Evolutionary conservation across 768 basidiomycete genomes (phyloP).

Genomic region (Suillus brevipes): DNA sequence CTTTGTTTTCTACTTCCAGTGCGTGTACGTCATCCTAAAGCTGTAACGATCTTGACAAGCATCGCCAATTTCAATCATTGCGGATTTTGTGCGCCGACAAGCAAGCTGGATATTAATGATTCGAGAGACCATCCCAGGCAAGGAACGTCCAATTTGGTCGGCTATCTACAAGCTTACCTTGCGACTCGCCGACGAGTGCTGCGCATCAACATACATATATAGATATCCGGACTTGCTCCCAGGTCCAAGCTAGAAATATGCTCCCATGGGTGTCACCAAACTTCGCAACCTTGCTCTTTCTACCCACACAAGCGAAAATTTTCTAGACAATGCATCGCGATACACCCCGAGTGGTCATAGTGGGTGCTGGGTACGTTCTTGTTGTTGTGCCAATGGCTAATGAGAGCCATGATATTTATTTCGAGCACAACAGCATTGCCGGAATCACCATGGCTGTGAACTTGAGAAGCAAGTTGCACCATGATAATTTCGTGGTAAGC

Average conservation of each 20-base stretch:
- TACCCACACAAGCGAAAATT: neutral
- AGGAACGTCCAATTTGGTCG: neutral
- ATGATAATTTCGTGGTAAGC: slow-evolving; percentile 50
- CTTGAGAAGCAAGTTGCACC: slow-evolving; percentile 43
- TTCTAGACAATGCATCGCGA: slow-evolving; percentile 7
- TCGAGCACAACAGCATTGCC: slow-evolving; percentile 35
- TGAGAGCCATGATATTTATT: neutral
- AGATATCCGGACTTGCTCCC: neutral
- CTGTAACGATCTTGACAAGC: neutral
- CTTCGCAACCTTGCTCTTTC: neutral
- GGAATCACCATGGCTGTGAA: slow-evolving; percentile 51
- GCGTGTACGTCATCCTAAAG: neutral
- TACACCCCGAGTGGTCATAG: slow-evolving; percentile 43
- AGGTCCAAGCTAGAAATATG: neutral
- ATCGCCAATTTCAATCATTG: neutral
- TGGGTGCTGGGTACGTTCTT: slow-evolving; percentile 48
- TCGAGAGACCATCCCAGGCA: neutral
- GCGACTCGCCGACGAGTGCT: too few species aligned
- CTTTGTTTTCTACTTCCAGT: neutral
- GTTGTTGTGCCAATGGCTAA: neutral
- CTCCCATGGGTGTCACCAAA: neutral
- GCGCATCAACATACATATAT: neutral
- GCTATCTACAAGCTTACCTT: neutral
- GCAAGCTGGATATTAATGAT: neutral
- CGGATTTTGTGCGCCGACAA: neutral